Percentiles rank a stretch among this genome's conserved stretches.
These are phyloP conservation scores for Protomyces lactucae-debilis DNA, from an alignment of 1,139 yeast genomes.

Conservation along the genomic window DNA sequence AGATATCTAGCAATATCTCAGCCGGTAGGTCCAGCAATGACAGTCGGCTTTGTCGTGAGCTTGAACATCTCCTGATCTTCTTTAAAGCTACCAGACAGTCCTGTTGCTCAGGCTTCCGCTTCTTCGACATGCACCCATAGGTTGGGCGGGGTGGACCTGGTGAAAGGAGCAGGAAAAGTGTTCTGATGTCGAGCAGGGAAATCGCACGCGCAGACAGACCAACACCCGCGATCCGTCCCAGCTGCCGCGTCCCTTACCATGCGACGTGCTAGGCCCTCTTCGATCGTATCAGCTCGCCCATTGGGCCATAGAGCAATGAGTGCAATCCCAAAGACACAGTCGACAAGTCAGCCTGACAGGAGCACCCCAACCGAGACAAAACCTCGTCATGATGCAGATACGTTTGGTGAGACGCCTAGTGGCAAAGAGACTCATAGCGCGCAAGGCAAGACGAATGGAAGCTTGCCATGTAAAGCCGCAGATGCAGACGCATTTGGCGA, in stretches of 20 bases:
- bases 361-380: background rate
- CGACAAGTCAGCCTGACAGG: background rate
- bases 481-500: background rate
- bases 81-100: background rate
- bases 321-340: background rate
- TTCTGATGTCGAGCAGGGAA: no score
- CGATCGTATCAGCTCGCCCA: no score
- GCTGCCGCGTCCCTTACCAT: no score
- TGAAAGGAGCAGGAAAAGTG: background rate
- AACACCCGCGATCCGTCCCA: no score
- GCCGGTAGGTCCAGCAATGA: constrained; percentile 3
- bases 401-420: background rate
- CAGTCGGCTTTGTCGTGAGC: background rate
- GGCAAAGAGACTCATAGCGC: background rate
- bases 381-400: background rate
- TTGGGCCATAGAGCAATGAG: background rate
- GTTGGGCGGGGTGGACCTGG: background rate
- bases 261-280: no score
- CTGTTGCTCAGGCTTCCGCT: background rate
- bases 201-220: no score
- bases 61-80: background rate
- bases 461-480: background rate
- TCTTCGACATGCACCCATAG: background rate
- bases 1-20: constrained; percentile 8
- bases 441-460: background rate